Evolutionary conservation across 352 stramenopile species (phyloP), one percentile per base, ranked within the genome.

Genomic region (Proteromonas lacertae): DNA sequence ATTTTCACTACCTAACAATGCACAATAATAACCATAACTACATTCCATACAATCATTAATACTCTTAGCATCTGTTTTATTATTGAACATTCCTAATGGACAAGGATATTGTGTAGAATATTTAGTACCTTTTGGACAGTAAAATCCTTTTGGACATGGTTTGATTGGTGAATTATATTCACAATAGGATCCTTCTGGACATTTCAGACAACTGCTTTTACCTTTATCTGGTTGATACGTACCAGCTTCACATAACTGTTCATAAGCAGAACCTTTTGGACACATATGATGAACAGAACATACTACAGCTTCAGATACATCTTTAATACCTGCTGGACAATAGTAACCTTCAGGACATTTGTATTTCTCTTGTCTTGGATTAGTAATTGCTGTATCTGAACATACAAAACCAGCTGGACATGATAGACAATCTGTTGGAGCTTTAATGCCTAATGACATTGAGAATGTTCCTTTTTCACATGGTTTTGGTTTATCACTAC

Each of bases 301-400:
- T 26, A 35, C 45, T 4, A 20, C 35, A 6, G 67, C 45, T 1
- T 52, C 30, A 12, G 29, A 32, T 18, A 14, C 1, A 16, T 21
- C 0, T 9, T 49, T 49, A 1, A 59, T 63, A 2, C 66, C 67
- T 16, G 66, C 55, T 4, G 60, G 48, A 32, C 74, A 90, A 28
- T 58, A 80, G 45, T 63, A 74, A 3, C 73, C 72, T 8, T 58
- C 56, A 12, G 64, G 60, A 45, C 72, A 88, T 1, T 42, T 35
- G 8, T 61, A 59, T 13, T n/a, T n/a, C n/a, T n/a, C n/a, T n/a
- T n/a, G n/a, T n/a, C 53, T 59, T 25, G 64, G 70, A 53, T n/a
- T 24, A 4, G 29, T 32, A 3, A 17, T 34, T 13, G 60, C 69
- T 0, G 62, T 63, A 4, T 55, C 30, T 2, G 60, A 52, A 40